phyloP scores from a whole-genome alignment of 1,284 basidiomycete species.

The Moniliella sp. region DNA sequence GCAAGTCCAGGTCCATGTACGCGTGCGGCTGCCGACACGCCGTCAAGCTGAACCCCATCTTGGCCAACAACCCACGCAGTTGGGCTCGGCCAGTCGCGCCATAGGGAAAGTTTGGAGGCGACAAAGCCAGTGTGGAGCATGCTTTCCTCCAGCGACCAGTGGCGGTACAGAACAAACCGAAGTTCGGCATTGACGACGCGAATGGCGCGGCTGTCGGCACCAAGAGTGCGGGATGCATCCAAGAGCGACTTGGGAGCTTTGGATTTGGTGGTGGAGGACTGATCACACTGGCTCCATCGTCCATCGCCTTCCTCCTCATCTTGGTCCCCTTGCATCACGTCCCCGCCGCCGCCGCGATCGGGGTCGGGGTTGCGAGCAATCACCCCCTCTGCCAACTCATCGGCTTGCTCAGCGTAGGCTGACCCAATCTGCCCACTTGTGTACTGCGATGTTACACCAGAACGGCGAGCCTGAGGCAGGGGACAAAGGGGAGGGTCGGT shows the following conservation, averaged over 20 bases:
- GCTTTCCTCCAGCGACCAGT: slow-evolving; percentile 90
- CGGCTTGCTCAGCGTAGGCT: slow-evolving; percentile 46
- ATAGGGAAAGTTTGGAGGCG: slow-evolving; percentile 77
- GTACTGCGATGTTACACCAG: slow-evolving; percentile 70
- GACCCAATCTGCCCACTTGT: slow-evolving; percentile 65
- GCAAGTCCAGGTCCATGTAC: slow-evolving; percentile 88
- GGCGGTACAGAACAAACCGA: slow-evolving; percentile 75
- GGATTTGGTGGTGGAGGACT: neutral
- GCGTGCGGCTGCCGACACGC: slow-evolving; percentile 80
- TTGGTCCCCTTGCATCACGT: too few species aligned
- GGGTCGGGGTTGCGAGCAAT: slow-evolving; percentile 12
- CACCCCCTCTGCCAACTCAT: slow-evolving; percentile 19
- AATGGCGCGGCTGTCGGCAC: slow-evolving; percentile 21
- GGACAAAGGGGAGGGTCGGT: too few species aligned
- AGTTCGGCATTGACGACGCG: slow-evolving; percentile 19
- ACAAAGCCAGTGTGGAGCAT: slow-evolving; percentile 96
- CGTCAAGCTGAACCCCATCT: slow-evolving; percentile 88
- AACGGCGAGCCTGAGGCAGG: slow-evolving; percentile 86
- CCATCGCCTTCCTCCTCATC: too few species aligned
- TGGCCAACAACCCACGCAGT: slow-evolving; percentile 73
- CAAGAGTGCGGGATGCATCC: slow-evolving; percentile 4
- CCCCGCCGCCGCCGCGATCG: neutral
- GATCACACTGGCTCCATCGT: neutral
- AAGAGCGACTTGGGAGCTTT: neutral
- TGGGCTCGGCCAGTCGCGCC: slow-evolving; percentile 79